Evolutionary conservation across 176 grass and related monocot species (phyloP), one percentile per base, ranked within the genome.

Genomic region (Lolium perenne): DNA sequence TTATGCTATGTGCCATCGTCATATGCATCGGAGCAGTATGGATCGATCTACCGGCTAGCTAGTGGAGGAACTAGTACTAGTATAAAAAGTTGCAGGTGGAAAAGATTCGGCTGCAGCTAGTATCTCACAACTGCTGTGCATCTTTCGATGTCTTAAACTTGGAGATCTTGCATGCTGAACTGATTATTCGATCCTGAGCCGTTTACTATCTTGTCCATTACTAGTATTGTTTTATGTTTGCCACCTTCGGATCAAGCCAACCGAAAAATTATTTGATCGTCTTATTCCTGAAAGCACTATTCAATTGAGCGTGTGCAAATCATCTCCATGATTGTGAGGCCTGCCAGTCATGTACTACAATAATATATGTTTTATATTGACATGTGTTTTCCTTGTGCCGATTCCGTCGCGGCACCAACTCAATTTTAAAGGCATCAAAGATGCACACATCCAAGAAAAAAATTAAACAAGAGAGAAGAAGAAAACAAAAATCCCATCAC

Each of bases 191-290:
- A 18, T 25, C 32, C 70, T 40, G 48, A 67, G 41, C 20, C 41
- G 4, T 45, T 45, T 10, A 2, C 9, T 78, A 7, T 32, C 55
- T 6, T 38, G 18, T 3, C 3, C 41, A 43, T 43, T 6, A n/a
- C n/a, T n/a, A 43, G 5, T 43, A 6, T 43, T 43, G 41, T 43
- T 43, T 43, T 6, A 43, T 43, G 41, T 43, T 43, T 43, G 41
- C 41, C 41, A 43, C 41, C 41, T 43, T 43, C 41, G 61, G 76
- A 86, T 76, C 70, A 68, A 8, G 14, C 10, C 13, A 51, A 89
- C 53, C 11, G 22, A 82, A 67, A 6, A 5, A 6, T 43, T 5
- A 43, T 43, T 43, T 43, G 41, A 43, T 43, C 41, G 41, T 43
- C 41, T 43, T 43, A 7, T 43, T 43, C 41, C 7, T 43, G 41